These are phyloP conservation scores for Zygoascus sp. DNA, from an alignment of 1,139 yeast species.

Conservation along the genomic window DNA sequence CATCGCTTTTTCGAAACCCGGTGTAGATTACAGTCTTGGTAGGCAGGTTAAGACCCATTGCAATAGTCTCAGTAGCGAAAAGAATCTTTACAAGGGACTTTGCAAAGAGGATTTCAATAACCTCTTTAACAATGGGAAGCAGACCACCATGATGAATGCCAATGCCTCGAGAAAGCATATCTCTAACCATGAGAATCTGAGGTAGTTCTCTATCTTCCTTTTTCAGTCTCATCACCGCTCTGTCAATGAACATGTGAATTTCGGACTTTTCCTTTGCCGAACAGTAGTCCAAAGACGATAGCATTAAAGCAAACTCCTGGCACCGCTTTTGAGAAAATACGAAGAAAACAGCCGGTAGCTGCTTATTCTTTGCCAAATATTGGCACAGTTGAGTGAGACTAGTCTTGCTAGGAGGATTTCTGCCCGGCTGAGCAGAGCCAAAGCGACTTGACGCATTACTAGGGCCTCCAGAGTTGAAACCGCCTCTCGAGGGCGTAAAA, in stretches of 20 bases:
- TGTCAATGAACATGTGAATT: conserved; percentile 86
- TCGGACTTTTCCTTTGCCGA: conserved; percentile 81
- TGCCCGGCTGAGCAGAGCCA: conserved; percentile 41
- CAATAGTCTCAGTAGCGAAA: conserved; percentile 97
- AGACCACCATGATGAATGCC: conserved; percentile 98
- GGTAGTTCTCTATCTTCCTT: conserved; percentile 92
- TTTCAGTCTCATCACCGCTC: conserved; percentile 79
- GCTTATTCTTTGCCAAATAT: conserved; percentile 55
- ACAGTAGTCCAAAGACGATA: conserved; percentile 73
- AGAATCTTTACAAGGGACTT: conserved; percentile 80
- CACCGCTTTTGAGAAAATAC: conserved; percentile 92
- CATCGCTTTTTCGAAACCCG: conserved; percentile 84
- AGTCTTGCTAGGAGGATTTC: conserved; percentile 57
- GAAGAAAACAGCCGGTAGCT: conserved; percentile 87
- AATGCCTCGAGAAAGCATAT: conserved; percentile 81
- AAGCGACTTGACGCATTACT: conserved; percentile 21
- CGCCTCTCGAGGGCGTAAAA: conserved; percentile 31
- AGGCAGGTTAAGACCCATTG: conserved; percentile 96
- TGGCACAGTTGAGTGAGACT: conserved; percentile 54
- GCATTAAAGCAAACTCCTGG: conserved; percentile 83
- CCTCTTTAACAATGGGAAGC: conserved; percentile 90
- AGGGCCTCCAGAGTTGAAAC: conserved; percentile 32
- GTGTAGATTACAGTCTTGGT: conserved; percentile 94
- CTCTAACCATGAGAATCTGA: conserved; percentile 77
- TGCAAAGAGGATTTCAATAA: conserved; percentile 87